A percentile compares a stretch with the other conserved stretches of the same genome.
These are phyloP conservation scores for Rhododendron williamsianum DNA, from an alignment of 148 eudicot genomes.

Conservation along the genomic window DNA sequence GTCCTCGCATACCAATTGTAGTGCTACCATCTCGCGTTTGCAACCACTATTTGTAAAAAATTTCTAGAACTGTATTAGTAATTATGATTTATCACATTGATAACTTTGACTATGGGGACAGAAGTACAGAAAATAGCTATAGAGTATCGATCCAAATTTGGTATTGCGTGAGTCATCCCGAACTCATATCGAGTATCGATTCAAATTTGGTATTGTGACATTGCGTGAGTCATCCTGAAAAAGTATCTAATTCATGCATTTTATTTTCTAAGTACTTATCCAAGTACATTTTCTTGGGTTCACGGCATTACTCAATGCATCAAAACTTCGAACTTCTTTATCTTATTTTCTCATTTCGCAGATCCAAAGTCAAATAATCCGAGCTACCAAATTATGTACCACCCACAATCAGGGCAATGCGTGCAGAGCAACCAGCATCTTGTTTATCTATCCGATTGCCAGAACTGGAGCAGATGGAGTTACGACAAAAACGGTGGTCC, in stretches of 20 bases:
- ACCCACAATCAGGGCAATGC: constrained; percentile 37
- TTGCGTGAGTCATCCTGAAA: too few relatives aligned
- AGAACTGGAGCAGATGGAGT: constrained; percentile 15
- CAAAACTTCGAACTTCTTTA: neutral
- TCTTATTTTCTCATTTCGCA: neutral
- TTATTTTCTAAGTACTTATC: neutral
- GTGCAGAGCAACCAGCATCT: constrained; percentile 4
- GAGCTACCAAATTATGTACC: constrained; percentile 23
- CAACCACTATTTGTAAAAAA: neutral
- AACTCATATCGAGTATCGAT: too few relatives aligned
- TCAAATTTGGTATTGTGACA: too few relatives aligned
- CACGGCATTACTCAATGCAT: neutral
- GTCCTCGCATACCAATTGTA: neutral
- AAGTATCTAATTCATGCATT: too few relatives aligned
- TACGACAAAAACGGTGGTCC: constrained; percentile 16
- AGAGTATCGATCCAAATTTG: too few relatives aligned
- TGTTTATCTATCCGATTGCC: constrained; percentile 17
- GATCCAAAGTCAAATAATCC: constrained; percentile 7
- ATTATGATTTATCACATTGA: neutral
- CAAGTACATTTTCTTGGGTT: neutral
- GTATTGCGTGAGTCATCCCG: too few relatives aligned
- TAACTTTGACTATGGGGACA: neutral
- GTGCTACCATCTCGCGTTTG: neutral
- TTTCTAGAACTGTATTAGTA: neutral
- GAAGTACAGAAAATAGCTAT: too few relatives aligned